Evolutionary conservation across 2,329 filamentous ascomycete genomes (phyloP), one percentile per base, ranked within the genome.

Genomic region (Cucurbitaria berberidis): DNA sequence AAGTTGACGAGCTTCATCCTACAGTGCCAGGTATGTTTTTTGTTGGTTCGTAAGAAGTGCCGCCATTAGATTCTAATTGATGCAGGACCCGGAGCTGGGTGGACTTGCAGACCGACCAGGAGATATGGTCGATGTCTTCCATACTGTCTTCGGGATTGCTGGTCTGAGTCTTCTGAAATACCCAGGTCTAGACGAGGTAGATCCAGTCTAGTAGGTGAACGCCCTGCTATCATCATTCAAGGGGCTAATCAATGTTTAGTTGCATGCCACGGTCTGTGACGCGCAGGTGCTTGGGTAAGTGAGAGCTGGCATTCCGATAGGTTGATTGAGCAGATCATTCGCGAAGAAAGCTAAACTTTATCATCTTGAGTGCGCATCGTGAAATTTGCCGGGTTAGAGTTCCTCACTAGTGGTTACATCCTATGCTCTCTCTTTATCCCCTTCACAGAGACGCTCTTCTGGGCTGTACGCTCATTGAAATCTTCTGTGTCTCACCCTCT

Each of bases 121-220:
- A 22, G 88, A 99, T 69, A 92, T 93, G 88, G 93, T 97, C 19
- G 95, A 99, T 79, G 93, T 99, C 29, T 99, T 96, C 80, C 95
- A 99, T 72, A 98, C 95, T 0, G 80, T 87, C 47, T 99, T 99
- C 74, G 92, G 91, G 21, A 78, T 97, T 59, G 90, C 93, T 18
- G 95, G 95, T 2, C 78, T 99, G 62, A 96, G 92, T 72, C 82
- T 99, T 50, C 78, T 98, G 24, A 86, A 86, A 10, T 90, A 89
- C 68, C 86, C 89, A 6, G 91, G 87, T 1, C 77, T 97, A 38
- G 83, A 89, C 65, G 86, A 89, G 55, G 88, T 99, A 46, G 90
- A 99, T 74, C 90, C 95, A 27, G 85, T 91, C 39, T 99, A 98
- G 87, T 90, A 79, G 79, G 79, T 76, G 10, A 9, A n/a, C 18